Evolutionary conservation across 2,329 filamentous ascomycete genomes (phyloP).

Genomic region (Drechmeria coniospora): DNA sequence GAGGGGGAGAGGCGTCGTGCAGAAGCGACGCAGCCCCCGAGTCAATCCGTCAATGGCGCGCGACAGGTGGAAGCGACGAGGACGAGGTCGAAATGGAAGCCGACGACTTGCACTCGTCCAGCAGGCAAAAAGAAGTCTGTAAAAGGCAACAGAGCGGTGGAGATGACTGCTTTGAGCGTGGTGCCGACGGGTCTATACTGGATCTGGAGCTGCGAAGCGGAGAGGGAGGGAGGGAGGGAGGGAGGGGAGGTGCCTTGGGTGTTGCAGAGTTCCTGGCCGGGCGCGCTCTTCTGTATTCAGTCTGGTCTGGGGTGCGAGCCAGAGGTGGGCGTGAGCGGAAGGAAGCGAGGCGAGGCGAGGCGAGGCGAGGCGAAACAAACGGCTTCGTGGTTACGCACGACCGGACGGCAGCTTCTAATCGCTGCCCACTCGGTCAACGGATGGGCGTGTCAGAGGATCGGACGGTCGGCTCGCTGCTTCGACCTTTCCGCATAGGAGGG

Average conservation of each 20-base stretch:
- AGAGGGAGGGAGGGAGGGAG: slow-evolving; percentile 27
- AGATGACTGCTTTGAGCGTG: slow-evolving; percentile 49
- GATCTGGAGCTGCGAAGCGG: slow-evolving; percentile 42
- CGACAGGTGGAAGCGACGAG: background rate
- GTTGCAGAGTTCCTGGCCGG: slow-evolving; percentile 42
- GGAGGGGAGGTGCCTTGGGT: slow-evolving; percentile 30
- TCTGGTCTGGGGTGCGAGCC: slow-evolving; percentile 19
- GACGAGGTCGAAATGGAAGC: background rate
- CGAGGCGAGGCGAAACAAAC: slow-evolving; percentile 4
- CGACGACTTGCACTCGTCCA: slow-evolving; percentile 2
- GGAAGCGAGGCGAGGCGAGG: slow-evolving; percentile 23
- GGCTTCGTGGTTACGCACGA: too few species aligned
- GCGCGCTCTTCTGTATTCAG: slow-evolving; percentile 23
- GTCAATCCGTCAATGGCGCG: background rate
- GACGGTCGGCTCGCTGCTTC: too few species aligned
- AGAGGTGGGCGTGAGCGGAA: slow-evolving; percentile 17
- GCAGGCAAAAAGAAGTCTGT: slow-evolving; percentile 19
- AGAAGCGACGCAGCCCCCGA: background rate
- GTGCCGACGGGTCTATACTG: slow-evolving; percentile 51
- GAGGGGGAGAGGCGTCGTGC: background rate
- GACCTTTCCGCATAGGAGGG: slow-evolving; percentile 6
- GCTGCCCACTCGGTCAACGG: too few species aligned
- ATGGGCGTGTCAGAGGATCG: too few species aligned
- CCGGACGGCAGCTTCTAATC: too few species aligned
- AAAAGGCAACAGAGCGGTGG: slow-evolving; percentile 41